A percentile compares a stretch with the other conserved stretches of the same genome.
phyloP scores from a whole-genome alignment of 805 yeast genomes.

The Naumovozyma dairenensis region DNA sequence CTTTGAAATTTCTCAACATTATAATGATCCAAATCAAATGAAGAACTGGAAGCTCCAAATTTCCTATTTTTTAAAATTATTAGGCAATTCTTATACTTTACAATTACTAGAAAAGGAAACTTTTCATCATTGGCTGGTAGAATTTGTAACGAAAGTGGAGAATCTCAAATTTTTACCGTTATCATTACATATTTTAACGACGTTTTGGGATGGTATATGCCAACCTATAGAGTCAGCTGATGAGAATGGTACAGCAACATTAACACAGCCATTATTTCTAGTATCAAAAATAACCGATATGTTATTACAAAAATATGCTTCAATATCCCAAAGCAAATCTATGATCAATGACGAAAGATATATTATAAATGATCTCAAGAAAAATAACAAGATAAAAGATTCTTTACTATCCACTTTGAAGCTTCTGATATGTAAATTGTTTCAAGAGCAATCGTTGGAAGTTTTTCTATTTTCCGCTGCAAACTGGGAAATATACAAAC shows the following conservation, averaged over 20 bases:
- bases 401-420: constrained; percentile 21
- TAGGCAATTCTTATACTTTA: constrained; percentile 60
- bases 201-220: constrained; percentile 63
- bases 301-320: constrained; percentile 40
- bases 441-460: constrained; percentile 33
- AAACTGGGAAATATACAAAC: constrained; percentile 48
- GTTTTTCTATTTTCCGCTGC: constrained; percentile 50
- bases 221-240: constrained; percentile 24
- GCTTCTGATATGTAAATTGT: constrained; percentile 22
- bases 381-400: constrained; percentile 26
- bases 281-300: constrained; percentile 58
- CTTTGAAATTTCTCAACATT: constrained; percentile 25
- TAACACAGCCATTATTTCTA: constrained; percentile 29
- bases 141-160: constrained; percentile 37
- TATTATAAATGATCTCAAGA: constrained; percentile 29
- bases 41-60: constrained; percentile 39
- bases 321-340: constrained; percentile 27
- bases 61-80: constrained; percentile 48
- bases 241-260: constrained; percentile 13
- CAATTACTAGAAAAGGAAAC: constrained; percentile 50
- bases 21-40: constrained; percentile 22
- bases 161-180: constrained; percentile 36
- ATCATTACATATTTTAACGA: constrained; percentile 43
- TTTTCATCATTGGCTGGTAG: constrained; percentile 56
- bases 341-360: constrained; percentile 31